Percentiles rank a stretch among this genome's conserved stretches.
Conservation (phyloP, 208 protist genomes). For the Leishmania lainsoni region DNA sequence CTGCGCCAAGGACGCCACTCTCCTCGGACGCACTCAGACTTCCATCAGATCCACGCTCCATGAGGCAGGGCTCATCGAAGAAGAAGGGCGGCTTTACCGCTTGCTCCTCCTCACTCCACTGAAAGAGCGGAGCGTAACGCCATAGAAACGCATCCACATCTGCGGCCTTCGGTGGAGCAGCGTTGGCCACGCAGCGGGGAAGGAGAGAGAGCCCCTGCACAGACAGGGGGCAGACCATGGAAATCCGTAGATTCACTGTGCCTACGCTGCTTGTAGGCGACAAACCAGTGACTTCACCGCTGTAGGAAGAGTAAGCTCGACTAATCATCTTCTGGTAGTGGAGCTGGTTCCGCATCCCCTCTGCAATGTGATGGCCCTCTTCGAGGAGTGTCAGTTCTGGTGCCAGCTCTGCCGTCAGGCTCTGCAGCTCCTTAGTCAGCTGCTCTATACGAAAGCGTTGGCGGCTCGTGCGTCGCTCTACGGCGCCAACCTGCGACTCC, state of each 20-base stretch:
- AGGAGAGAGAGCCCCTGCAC: slow-evolving; percentile 17
- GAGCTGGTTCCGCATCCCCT: slow-evolving; percentile 24
- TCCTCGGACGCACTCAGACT: neutral
- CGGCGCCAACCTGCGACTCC: slow-evolving; percentile 5
- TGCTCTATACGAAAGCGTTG: slow-evolving; percentile 22
- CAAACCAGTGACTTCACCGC: neutral
- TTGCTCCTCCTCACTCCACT: slow-evolving; percentile 21
- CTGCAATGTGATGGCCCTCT: slow-evolving; percentile 19
- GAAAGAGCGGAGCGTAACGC: slow-evolving; percentile 54
- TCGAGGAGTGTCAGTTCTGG: slow-evolving; percentile 8
- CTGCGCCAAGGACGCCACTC: neutral
- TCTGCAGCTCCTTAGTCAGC: slow-evolving; percentile 20
- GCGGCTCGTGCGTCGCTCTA: slow-evolving; percentile 11
- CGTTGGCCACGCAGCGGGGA: neutral
- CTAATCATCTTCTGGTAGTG: slow-evolving; percentile 35
- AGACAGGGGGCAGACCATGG: slow-evolving; percentile 10
- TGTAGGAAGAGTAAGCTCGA: neutral
- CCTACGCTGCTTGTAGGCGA: neutral
- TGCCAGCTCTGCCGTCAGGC: slow-evolving; percentile 22
- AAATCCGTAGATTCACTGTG: neutral
- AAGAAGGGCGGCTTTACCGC: slow-evolving; percentile 36
- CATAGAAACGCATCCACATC: slow-evolving; percentile 39
- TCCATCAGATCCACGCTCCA: slow-evolving; percentile 34
- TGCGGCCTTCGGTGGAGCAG: neutral
- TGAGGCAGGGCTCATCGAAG: slow-evolving; percentile 71